phyloP scores from a whole-genome alignment of 768 basidiomycete genomes.

The Artomyces pyxidatus region DNA sequence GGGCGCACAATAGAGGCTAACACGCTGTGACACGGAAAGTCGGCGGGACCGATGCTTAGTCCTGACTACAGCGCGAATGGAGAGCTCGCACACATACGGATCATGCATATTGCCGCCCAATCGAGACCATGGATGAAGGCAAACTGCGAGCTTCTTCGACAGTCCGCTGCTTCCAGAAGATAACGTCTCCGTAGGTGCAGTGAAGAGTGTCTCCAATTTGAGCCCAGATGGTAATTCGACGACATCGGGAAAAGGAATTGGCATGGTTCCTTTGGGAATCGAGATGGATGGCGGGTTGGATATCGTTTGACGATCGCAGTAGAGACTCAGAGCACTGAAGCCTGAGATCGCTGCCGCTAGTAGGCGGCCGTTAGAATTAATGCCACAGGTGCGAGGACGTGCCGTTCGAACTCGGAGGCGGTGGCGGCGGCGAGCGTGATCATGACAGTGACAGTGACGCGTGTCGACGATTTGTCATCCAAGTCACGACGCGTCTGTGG shows the following conservation, averaged over 20 bases:
- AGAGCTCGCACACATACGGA: constrained; percentile 42
- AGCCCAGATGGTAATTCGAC: constrained; percentile 11
- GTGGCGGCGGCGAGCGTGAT: no score
- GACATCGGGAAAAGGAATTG: constrained; percentile 4
- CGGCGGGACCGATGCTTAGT: neutral
- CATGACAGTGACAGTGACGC: no score
- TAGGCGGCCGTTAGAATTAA: no score
- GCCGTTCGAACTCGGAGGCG: no score
- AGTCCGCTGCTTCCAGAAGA: constrained; percentile 1
- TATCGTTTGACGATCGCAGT: no score
- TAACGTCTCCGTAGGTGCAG: constrained; percentile 6
- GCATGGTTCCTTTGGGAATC: no score
- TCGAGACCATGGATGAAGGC: constrained; percentile 82
- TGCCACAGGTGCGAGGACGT: no score
- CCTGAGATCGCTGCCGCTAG: no score
- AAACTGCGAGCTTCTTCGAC: constrained; percentile 49
- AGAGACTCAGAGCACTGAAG: no score
- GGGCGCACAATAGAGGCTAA: constrained; percentile 32
- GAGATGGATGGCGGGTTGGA: no score
- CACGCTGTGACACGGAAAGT: constrained; percentile 29
- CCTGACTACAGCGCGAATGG: neutral
- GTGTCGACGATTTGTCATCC: no score
- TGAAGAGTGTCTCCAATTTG: constrained; percentile 9
- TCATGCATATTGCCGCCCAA: constrained; percentile 72
- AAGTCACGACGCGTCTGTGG: no score